Conservation (phyloP, 352 stramenopile species). For the Phytophthora multivora region DNA sequence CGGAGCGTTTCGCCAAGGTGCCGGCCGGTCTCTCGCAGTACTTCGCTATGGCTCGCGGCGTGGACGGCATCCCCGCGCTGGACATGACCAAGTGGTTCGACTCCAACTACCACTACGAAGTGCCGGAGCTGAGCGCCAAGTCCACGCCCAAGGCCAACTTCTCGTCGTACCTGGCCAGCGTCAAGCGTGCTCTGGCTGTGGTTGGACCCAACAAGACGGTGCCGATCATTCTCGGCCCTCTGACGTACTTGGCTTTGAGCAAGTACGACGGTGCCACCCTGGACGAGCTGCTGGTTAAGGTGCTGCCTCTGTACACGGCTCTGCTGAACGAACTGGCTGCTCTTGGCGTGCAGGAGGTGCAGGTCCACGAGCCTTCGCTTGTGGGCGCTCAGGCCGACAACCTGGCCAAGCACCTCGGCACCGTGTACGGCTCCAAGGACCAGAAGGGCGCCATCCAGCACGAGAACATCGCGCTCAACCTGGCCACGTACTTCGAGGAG, state of each 20-base stretch:
- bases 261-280: constrained; percentile 84
- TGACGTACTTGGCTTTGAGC: constrained; percentile 82
- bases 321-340: constrained; percentile 73
- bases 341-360: constrained; percentile 85
- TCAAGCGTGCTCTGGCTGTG: constrained; percentile 81
- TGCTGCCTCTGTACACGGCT: constrained; percentile 82
- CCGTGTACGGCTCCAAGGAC: constrained; percentile 74
- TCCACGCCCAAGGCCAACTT: constrained; percentile 85
- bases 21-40: constrained; percentile 69
- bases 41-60: constrained; percentile 91
- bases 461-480: constrained; percentile 67
- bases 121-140: constrained; percentile 87
- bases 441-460: constrained; percentile 63
- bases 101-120: constrained; percentile 96
- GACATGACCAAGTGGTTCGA: constrained; percentile 97
- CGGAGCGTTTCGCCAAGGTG: constrained; percentile 78
- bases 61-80: constrained; percentile 89
- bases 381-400: constrained; percentile 71
- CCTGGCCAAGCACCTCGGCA: constrained; percentile 57
- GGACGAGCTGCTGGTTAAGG: constrained; percentile 66
- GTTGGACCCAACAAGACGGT: constrained; percentile 86
- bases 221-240: constrained; percentile 80
- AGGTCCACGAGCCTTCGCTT: constrained; percentile 92
- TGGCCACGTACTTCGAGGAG: constrained; percentile 91
- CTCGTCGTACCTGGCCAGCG: constrained; percentile 56